Evolutionary conservation across 305 asterid species (phyloP), one percentile per base, ranked within the genome.

Genomic region (Fraxinus ornus): DNA sequence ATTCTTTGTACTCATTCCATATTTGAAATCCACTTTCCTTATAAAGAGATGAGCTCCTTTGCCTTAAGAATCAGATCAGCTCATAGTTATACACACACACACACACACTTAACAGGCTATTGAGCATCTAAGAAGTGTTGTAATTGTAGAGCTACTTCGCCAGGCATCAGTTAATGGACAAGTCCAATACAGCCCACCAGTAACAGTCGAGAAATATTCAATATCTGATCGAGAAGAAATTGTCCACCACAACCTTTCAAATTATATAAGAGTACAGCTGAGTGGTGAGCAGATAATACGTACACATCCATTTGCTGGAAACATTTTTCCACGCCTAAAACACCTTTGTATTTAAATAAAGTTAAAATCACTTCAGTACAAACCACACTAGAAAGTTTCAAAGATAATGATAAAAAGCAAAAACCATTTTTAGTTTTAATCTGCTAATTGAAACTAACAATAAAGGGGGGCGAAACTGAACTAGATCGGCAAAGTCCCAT

Each of bases 361-460:
- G 81, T 35, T 35, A 62, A 80, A 32, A 26, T 35, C 32, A 28
- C 6, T 72, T 41, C 32, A 30, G 22, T 3, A 19, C 30, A 85
- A 71, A 64, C 36, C 74, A 74, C 55, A 47, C 9, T 1, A 30
- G 49, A 68, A 49, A 32, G 47, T 55, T 12, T 7, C 37, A 44
- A 81, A 41, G 24, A 77, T 39, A 70, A 60, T 22, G 44, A 44
- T n/a, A 19, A 80, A 57, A 72, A 15, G 57, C 30, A 70, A 77
- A 66, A 30, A 17, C 8, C 64, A 52, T 5, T 3, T 52, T 5
- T 52, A 52, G 9, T n/a, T 1, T 52, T 52, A 64, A 24, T 10
- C 72, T 3, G 35, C 2, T 24, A 64, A 64, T 24, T 3, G 72
- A 64, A 64, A 24, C 35, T 24, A 64, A 24, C n/a, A 3, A 64